phyloP scores from a whole-genome alignment of 108 stramenopile genomes.

The Fistulifera solaris region DNA sequence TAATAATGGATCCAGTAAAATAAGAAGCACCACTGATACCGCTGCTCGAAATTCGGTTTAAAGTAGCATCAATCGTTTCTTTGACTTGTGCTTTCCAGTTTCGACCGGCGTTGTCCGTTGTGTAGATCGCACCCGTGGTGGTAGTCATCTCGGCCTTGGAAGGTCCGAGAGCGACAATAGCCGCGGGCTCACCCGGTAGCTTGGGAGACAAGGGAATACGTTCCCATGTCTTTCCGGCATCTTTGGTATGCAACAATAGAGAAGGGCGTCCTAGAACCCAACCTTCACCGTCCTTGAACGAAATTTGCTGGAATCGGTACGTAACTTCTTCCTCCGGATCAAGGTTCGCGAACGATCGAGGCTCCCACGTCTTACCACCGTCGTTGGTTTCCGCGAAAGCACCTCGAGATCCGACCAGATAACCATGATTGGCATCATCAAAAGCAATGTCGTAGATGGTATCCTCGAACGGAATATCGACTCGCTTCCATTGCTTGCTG shows the following conservation, averaged over 20 bases:
- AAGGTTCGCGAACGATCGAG: conserved; percentile 89
- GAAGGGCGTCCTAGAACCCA: conserved; percentile 96
- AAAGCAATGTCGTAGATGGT: conserved; percentile 95
- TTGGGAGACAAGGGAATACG: conserved; percentile 96
- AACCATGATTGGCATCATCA: conserved; percentile 85
- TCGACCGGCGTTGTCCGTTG: conserved; percentile 88
- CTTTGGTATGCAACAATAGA: conserved; percentile 89
- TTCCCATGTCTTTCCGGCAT: conserved; percentile 91
- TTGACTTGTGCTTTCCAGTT: conserved; percentile 98
- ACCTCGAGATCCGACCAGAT: conserved; percentile 94
- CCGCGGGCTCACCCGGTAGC: conserved; percentile 90
- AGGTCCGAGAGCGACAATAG: conserved; percentile 79
- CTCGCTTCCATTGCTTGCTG: conserved; percentile 60
- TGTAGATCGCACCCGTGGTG: conserved; percentile 85
- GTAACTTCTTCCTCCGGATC: conserved; percentile 96
- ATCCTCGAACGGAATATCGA: conserved; percentile 77
- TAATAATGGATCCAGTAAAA: conserved; percentile 89
- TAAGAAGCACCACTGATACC: conserved; percentile 92
- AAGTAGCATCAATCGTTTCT: conserved; percentile 96
- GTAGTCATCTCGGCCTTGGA: conserved; percentile 95
- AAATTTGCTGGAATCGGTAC: conserved; percentile 80
- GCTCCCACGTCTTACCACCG: conserved; percentile 88
- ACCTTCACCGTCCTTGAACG: conserved; percentile 87
- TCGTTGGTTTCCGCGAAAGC: conserved; percentile 95
- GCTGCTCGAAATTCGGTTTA: conserved; percentile 84